phyloP scores from a whole-genome alignment of 2,329 filamentous ascomycete genomes.

The Diaporthe citrichinensis region DNA sequence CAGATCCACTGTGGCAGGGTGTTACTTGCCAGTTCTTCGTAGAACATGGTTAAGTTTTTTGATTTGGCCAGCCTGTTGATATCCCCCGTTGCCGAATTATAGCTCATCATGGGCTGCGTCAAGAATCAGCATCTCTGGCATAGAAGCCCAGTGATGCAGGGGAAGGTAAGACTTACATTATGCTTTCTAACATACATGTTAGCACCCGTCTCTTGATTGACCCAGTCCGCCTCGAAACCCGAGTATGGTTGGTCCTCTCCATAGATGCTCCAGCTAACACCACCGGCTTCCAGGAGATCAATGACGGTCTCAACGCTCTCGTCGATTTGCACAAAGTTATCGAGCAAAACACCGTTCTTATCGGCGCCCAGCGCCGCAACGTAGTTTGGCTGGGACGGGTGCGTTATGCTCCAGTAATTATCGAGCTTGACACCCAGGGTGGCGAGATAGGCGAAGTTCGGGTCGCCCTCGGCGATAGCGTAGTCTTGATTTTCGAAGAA shows the following conservation, averaged over 20 bases:
- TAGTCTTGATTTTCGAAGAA: constrained; percentile 74
- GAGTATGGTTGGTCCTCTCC: constrained; percentile 67
- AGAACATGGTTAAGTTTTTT: constrained; percentile 51
- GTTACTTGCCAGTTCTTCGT: constrained; percentile 46
- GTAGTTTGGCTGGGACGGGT: constrained; percentile 75
- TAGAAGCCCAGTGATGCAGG: not conserved
- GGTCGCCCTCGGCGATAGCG: constrained; percentile 62
- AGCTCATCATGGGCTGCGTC: constrained; percentile 49
- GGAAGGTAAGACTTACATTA: constrained; percentile 57
- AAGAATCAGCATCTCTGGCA: not conserved
- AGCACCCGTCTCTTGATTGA: constrained; percentile 66
- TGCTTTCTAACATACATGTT: constrained; percentile 78
- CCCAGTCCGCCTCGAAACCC: constrained; percentile 63
- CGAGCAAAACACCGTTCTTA: constrained; percentile 68
- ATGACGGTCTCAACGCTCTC: constrained; percentile 61
- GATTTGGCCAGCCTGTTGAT: constrained; percentile 49
- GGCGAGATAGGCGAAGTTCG: constrained; percentile 63
- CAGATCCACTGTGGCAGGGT: constrained; percentile 54
- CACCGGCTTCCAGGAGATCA: constrained; percentile 62
- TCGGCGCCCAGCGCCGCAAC: constrained; percentile 69
- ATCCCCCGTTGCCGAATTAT: constrained; percentile 49
- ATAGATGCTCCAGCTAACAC: constrained; percentile 66
- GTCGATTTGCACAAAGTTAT: constrained; percentile 62
- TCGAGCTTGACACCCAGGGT: constrained; percentile 68
- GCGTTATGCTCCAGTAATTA: constrained; percentile 68